Conservation (phyloP, 805 yeast species). For the Metschnikowia gelsemii region DNA sequence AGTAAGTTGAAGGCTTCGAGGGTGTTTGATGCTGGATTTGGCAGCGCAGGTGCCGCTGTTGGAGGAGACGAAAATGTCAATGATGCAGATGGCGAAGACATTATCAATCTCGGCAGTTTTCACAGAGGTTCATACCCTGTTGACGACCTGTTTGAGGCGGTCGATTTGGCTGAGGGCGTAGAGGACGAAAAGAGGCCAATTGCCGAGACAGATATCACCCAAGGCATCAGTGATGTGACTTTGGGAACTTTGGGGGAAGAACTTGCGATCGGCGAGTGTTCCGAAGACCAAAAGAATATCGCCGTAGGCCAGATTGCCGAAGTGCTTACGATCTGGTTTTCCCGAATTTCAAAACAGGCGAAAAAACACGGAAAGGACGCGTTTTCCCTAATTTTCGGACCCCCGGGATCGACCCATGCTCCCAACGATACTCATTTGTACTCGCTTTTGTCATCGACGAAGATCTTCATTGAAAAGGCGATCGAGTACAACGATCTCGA, state of each 20-base stretch:
- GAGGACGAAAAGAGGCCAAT: not conserved
- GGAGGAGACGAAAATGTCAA: not conserved
- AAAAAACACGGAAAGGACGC: slow-evolving; percentile 13
- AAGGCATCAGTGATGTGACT: not conserved
- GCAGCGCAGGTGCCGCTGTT: too few relatives aligned
- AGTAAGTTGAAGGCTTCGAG: not conserved
- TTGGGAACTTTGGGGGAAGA: not conserved
- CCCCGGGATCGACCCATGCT: slow-evolving; percentile 18
- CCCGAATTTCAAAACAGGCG: slow-evolving; percentile 15
- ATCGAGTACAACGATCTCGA: slow-evolving; percentile 16
- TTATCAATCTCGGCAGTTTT: slow-evolving; percentile 6
- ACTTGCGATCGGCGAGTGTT: slow-evolving; percentile 18
- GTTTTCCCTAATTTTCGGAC: slow-evolving; percentile 21
- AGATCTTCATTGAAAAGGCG: slow-evolving; percentile 20
- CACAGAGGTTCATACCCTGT: not conserved
- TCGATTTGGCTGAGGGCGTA: slow-evolving; percentile 7
- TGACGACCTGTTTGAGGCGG: slow-evolving; percentile 3
- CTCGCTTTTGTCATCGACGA: slow-evolving; percentile 20
- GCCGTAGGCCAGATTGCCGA: slow-evolving; percentile 19
- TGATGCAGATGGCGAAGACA: slow-evolving; percentile 18
- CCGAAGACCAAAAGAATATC: slow-evolving; percentile 24
- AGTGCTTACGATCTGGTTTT: slow-evolving; percentile 27
- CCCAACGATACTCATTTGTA: slow-evolving; percentile 19
- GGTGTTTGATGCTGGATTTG: not conserved
- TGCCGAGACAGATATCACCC: not conserved